Evolutionary conservation across 352 stramenopile genomes (phyloP).

Genomic region (Pythium phragmiticola): DNA sequence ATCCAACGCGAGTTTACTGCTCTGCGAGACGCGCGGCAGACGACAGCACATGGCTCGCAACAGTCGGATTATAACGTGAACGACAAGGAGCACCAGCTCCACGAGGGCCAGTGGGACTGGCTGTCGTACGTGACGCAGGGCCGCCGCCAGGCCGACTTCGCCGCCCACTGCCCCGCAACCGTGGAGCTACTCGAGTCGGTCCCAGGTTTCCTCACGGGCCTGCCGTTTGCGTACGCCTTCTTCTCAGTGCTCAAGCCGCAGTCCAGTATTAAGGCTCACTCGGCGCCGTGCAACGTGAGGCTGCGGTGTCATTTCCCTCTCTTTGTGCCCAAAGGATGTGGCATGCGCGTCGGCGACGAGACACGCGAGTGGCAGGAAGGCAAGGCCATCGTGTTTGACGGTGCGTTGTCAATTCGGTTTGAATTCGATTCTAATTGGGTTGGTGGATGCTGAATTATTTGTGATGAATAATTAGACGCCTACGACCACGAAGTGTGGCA

Average conservation of each 20-base stretch:
- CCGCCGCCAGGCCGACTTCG: slow-evolving; percentile 62
- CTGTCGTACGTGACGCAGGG: slow-evolving; percentile 80
- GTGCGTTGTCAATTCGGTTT: slow-evolving; percentile 29
- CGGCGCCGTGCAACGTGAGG: slow-evolving; percentile 94
- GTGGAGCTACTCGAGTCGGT: slow-evolving; percentile 73
- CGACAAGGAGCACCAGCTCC: slow-evolving; percentile 75
- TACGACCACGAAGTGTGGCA: slow-evolving; percentile 86
- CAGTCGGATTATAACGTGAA: slow-evolving; percentile 60
- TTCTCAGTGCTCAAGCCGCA: slow-evolving; percentile 93
- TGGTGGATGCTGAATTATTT: not conserved
- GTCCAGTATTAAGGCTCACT: slow-evolving; percentile 92
- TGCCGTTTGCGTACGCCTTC: slow-evolving; percentile 95
- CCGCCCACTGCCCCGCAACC: slow-evolving; percentile 59
- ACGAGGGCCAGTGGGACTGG: slow-evolving; percentile 94
- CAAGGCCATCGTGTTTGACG: slow-evolving; percentile 80
- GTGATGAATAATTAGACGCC: slow-evolving; percentile 39
- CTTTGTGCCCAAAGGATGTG: slow-evolving; percentile 84
- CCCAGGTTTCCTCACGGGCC: slow-evolving; percentile 80
- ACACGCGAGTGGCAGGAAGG: slow-evolving; percentile 75
- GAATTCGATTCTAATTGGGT: not conserved
- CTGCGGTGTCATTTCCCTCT: slow-evolving; percentile 95
- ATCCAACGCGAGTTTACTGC: slow-evolving; percentile 67
- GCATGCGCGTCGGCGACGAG: slow-evolving; percentile 92
- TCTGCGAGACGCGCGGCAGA: slow-evolving; percentile 37
- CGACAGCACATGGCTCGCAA: not conserved